Base-by-base conservation (phyloP, 768 basidiomycete genomes). In the Heimioporus sp. region DNA sequence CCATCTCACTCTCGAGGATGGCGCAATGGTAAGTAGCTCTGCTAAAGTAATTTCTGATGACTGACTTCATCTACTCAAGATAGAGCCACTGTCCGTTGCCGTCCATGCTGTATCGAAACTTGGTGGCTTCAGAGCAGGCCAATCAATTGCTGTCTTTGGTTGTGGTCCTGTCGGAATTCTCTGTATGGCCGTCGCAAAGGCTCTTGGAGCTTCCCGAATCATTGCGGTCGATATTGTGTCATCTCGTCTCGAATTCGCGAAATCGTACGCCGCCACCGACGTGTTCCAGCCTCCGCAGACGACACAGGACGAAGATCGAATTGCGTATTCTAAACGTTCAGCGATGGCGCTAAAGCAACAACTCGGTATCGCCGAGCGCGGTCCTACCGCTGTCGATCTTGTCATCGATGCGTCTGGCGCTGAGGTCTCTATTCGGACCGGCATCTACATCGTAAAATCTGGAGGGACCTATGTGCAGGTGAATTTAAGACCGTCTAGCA, bases 121-220 rank as follows among this genome's bases (percentile, higher is more conserved):
- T 30, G 94, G 86, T 17, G 73, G 76, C 24, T 75, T 97, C 67
- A 80, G 79, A 43, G 76, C 88, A 35, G 83, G 82, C 60, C 84
- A 93, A 65, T 83, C 83, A 35, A 83, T 96, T 55, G 83, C 81
- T 15, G 76, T 98, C 48, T 94, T 94, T 62, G 95, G 95, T 30
- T 94, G 86, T 55, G 92, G 94, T 2, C 95, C 94, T 2, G 83
- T 88, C 49, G 87, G 87, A n/a, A 73, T 96, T 28, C 80, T 97
- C 19, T 90, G 88, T 65, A 92, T 95, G 89, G 94, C 92, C 8
- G 92, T 93, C n/a, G 95, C 96, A 8, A 94, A 88, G 67, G 94
- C 95, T 3, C 76, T 96, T 43, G 94, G 93, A 34, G 96, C 93
- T 2, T 77, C 79, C 38, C 85, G 88, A 43, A 78, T 96, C 55